Percentiles rank a stretch among this genome's conserved stretches.
Evolutionary conservation across 2,329 filamentous ascomycete species (phyloP).

Genomic region (Saccharata proteae): DNA sequence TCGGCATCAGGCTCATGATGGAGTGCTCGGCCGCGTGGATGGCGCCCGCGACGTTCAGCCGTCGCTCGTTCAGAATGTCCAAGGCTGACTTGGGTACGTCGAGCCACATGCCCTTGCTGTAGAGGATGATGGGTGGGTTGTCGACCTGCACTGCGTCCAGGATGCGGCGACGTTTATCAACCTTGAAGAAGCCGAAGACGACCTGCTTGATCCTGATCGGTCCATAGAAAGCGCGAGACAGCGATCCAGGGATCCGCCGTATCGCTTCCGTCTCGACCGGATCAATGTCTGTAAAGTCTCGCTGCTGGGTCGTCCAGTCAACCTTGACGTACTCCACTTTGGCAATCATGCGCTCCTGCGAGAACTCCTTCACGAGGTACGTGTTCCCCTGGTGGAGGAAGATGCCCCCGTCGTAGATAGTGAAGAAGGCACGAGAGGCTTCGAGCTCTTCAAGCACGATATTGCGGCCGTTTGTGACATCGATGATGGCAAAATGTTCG

Average conservation of each 20-base stretch:
- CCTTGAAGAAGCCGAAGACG: slow-evolving; percentile 94
- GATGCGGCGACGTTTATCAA: slow-evolving; percentile 75
- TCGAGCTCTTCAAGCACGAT: slow-evolving; percentile 90
- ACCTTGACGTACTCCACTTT: slow-evolving; percentile 82
- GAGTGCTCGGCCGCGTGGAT: slow-evolving; percentile 96
- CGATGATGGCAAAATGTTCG: slow-evolving; percentile 86
- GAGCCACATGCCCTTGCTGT: slow-evolving; percentile 88
- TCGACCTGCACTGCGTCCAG: slow-evolving; percentile 88
- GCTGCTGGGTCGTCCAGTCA: slow-evolving; percentile 87
- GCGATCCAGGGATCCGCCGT: slow-evolving; percentile 52
- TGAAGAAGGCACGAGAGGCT: slow-evolving; percentile 87
- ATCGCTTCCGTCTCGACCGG: slow-evolving; percentile 86
- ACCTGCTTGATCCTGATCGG: slow-evolving; percentile 74
- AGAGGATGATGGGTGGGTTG: slow-evolving; percentile 77
- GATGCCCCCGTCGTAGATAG: slow-evolving; percentile 91
- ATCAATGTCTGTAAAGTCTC: slow-evolving; percentile 90
- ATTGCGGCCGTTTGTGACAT: slow-evolving; percentile 73
- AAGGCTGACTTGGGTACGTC: slow-evolving; percentile 73
- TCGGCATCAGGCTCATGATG: slow-evolving; percentile 73
- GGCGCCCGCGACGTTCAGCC: slow-evolving; percentile 71
- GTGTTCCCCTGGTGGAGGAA: slow-evolving; percentile 93
- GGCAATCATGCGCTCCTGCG: slow-evolving; percentile 67
- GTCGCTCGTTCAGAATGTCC: slow-evolving; percentile 59
- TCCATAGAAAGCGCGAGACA: slow-evolving; percentile 70
- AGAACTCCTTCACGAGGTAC: slow-evolving; percentile 84